A percentile compares a stretch with the other conserved stretches of the same genome.
Evolutionary conservation across 805 yeast species (phyloP).

Genomic region (Candida nitratophila): DNA sequence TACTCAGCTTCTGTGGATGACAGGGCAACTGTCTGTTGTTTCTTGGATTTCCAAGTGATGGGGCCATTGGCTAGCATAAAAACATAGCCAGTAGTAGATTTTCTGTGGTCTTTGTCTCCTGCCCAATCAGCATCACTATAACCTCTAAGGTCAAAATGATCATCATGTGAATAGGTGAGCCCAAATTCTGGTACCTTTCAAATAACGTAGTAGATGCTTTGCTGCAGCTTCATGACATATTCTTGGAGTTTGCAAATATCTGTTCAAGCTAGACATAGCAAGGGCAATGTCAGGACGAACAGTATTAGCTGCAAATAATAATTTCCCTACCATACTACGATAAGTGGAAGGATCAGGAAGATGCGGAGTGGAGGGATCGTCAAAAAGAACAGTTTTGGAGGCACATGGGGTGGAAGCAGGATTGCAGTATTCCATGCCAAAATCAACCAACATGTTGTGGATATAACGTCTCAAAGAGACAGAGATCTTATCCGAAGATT

Average conservation of each 20-base stretch:
- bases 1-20: constrained; percentile 13
- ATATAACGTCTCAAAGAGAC: not conserved
- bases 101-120: constrained; percentile 3
- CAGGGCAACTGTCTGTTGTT: constrained; percentile 9
- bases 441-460: no score
- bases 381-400: not conserved
- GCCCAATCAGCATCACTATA: constrained; percentile 12
- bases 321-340: constrained; percentile 3
- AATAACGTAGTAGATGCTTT: no score
- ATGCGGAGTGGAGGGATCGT: not conserved
- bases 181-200: not conserved
- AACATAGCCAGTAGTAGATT: constrained; percentile 7
- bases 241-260: no score
- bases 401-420: no score
- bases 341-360: not conserved
- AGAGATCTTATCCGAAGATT: not conserved
- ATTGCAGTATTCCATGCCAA: no score
- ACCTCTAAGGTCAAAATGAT: constrained; percentile 1
- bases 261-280: constrained; percentile 20
- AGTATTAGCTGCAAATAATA: constrained; percentile 3
- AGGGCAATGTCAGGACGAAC: constrained; percentile 8
- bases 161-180: not conserved
- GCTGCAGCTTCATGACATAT: no score
- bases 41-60: constrained; percentile 12
- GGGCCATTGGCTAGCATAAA: constrained; percentile 5